Evolutionary conservation across 1,284 basidiomycete species (phyloP).

Genomic region (Earliella scabrosa): DNA sequence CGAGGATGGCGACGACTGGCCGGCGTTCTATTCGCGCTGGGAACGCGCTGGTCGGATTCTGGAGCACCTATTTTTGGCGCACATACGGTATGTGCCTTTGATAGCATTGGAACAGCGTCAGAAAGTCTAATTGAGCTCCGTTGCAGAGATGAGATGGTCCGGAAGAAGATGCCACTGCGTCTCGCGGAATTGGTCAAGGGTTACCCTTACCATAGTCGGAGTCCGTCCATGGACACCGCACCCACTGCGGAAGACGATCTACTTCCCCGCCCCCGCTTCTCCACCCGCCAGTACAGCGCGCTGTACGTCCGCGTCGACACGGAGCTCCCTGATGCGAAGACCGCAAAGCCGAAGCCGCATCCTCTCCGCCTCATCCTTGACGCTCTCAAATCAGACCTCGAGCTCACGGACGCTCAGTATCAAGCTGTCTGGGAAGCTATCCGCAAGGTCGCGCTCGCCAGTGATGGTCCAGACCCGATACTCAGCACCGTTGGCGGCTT

Average conservation of each 20-base stretch:
- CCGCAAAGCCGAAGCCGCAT: conserved; percentile 49
- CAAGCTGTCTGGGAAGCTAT: conserved; percentile 59
- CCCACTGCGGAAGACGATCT: conserved; percentile 43
- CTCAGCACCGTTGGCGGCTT: conserved; percentile 19
- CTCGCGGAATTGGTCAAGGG: conserved; percentile 68
- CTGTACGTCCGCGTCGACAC: conserved; percentile 67
- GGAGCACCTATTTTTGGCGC: conserved; percentile 74
- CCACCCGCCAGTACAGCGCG: conserved; percentile 63
- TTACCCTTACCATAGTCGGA: conserved; percentile 60
- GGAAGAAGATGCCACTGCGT: conserved; percentile 64
- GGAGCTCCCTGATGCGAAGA: conserved; percentile 42
- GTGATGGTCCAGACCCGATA: conserved; percentile 24
- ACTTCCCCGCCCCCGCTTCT: conserved; percentile 62
- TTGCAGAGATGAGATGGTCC: conserved; percentile 60
- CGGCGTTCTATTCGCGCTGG: conserved; percentile 72
- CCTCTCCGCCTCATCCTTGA: conserved; percentile 63
- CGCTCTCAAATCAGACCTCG: conserved; percentile 53
- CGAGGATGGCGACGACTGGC: conserved; percentile 56
- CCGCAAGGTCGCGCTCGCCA: conserved; percentile 42
- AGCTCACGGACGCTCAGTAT: conserved; percentile 41
- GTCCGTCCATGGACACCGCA: conserved; percentile 30
- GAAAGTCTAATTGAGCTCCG: conserved; percentile 6
- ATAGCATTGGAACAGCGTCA: not conserved
- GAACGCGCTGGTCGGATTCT: conserved; percentile 68
- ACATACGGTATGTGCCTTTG: conserved; percentile 57